Conservation (phyloP, 129 eudicot species). For the Flaveria trinervia region DNA sequence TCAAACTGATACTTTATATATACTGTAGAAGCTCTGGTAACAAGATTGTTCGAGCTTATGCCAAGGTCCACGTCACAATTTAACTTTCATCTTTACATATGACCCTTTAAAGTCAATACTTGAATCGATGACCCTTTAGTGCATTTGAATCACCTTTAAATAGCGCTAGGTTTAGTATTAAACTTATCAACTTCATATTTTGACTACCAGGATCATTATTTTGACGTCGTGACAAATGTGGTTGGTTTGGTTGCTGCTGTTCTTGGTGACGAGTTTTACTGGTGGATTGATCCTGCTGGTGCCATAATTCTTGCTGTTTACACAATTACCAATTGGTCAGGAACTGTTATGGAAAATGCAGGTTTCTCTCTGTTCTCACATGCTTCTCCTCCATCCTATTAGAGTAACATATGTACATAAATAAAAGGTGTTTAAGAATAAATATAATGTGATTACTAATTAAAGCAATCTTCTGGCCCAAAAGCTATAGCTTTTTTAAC, state of each 20-base stretch:
- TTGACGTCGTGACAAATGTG: conserved; percentile 75
- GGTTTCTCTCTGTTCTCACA: conserved; percentile 36
- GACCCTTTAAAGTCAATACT: background rate
- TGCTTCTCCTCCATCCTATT: background rate
- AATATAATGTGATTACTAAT: conserved; percentile 1
- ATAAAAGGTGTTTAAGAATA: background rate
- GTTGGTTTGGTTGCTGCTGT: conserved; percentile 73
- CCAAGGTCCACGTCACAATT: conserved; percentile 45
- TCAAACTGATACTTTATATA: conserved; percentile 57
- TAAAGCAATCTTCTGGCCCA: background rate
- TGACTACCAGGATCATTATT: conserved; percentile 63
- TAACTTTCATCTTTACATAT: conserved; percentile 4
- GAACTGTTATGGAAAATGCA: conserved; percentile 77
- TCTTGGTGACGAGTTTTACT: conserved; percentile 63
- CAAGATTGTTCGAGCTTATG: conserved; percentile 75
- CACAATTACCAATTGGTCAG: conserved; percentile 71
- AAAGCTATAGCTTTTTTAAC: background rate
- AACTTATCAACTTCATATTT: background rate
- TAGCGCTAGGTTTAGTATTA: background rate
- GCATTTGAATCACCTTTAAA: conserved; percentile 1
- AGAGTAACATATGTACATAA: background rate
- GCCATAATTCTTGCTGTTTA: conserved; percentile 67
- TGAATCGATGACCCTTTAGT: background rate
- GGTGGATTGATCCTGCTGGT: conserved; percentile 88
- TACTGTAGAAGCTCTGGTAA: conserved; percentile 74